Conservation (phyloP, 805 yeast genomes). For the Martiniozyma abietophila region DNA sequence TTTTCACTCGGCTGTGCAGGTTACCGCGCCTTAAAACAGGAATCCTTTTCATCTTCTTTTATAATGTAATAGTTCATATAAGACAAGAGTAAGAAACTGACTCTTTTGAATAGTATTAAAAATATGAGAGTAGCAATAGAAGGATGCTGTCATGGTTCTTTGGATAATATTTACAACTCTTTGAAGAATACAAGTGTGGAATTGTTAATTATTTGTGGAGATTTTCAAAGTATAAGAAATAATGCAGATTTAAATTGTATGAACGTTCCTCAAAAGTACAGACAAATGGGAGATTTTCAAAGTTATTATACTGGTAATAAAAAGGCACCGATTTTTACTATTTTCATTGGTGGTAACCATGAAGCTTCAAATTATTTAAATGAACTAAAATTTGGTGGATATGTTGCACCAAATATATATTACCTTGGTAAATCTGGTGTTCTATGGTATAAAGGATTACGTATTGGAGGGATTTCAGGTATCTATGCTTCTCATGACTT, state of each 20-base stretch:
- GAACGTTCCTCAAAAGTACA: constrained; percentile 74
- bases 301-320: constrained; percentile 53
- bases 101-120: background rate
- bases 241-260: constrained; percentile 55
- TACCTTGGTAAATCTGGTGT: constrained; percentile 74
- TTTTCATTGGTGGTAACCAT: constrained; percentile 93
- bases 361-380: constrained; percentile 75
- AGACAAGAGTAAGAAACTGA: too few relatives aligned
- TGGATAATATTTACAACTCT: constrained; percentile 44
- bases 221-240: constrained; percentile 74
- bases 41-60: too few relatives aligned
- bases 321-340: constrained; percentile 64
- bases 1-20: constrained; percentile 6
- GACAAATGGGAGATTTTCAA: constrained; percentile 68
- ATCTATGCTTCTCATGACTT: constrained; percentile 54
- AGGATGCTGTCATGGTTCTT: constrained; percentile 87
- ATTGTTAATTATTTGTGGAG: constrained; percentile 77
- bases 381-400: constrained; percentile 79
- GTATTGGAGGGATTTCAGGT: constrained; percentile 80
- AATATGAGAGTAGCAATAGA: constrained; percentile 51
- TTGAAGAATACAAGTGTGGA: constrained; percentile 31
- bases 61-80: too few relatives aligned
- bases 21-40: too few relatives aligned
- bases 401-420: constrained; percentile 84
- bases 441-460: constrained; percentile 64